These are phyloP conservation scores for Protomyces pachydermus DNA, from an alignment of 1,139 yeast species.

Conservation along the genomic window DNA sequence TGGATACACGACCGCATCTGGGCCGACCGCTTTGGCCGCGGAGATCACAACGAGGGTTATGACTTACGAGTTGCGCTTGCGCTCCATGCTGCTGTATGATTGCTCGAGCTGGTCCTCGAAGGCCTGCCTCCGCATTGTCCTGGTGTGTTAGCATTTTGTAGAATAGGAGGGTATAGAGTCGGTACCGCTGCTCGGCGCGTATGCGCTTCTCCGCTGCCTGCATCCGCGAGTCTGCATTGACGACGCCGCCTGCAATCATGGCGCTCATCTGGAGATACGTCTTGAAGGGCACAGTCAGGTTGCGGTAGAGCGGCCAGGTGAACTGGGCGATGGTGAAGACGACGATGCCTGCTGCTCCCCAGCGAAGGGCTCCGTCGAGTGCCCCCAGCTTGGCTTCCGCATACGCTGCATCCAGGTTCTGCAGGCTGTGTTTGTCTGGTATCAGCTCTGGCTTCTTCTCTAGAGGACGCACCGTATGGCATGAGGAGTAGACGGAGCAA, in stretches of 20 bases:
- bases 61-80: not conserved
- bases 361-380: slow-evolving; percentile 9
- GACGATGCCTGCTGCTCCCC: slow-evolving; percentile 22
- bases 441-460: not conserved
- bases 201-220: slow-evolving; percentile 19
- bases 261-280: slow-evolving; percentile 14
- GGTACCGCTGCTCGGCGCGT: slow-evolving; percentile 9
- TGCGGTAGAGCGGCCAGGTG: slow-evolving; percentile 24
- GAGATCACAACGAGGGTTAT: slow-evolving; percentile 11
- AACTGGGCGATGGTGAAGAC: slow-evolving; percentile 24
- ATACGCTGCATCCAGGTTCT: slow-evolving; percentile 21
- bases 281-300: slow-evolving; percentile 23
- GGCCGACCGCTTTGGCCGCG: slow-evolving; percentile 20
- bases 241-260: slow-evolving; percentile 23
- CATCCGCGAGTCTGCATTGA: slow-evolving; percentile 23
- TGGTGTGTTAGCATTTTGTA: not conserved
- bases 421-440: slow-evolving; percentile 5
- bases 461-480: not conserved
- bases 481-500: not conserved
- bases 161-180: not conserved
- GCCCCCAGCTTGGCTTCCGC: slow-evolving; percentile 23
- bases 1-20: slow-evolving; percentile 13
- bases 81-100: slow-evolving; percentile 17
- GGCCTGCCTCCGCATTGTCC: slow-evolving; percentile 13
- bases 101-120: slow-evolving; percentile 25